Evolutionary conservation across 805 yeast species (phyloP), one percentile per base, ranked within the genome.

Genomic region (Yarrowia hollandica): DNA sequence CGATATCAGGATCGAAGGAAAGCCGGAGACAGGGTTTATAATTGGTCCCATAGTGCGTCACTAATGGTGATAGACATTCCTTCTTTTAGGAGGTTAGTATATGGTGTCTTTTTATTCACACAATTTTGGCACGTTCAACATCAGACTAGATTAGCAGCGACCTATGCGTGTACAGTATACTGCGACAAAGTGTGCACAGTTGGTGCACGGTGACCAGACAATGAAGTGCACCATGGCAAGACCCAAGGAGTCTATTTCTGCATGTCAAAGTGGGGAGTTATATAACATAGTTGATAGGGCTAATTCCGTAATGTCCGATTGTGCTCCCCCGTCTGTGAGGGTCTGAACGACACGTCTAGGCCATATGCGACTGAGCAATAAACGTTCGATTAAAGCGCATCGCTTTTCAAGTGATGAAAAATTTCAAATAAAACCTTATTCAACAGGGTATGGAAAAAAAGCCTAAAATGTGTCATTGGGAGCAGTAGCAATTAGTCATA

Each of bases 401-500:
- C 35, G 52, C 35, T 44, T 41, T 16, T 16, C 33, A 44, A 30
- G 28, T n/a, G 39, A 16, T 31, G 39, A 48, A 48, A 48, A 48
- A 48, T 31, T 48, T 44, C 52, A 18, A 31, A 34, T 12, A 16
- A 15, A 23, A 48, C 30, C 55, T 44, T 44, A 44, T 19, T 30
- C 30, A n/a, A 19, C 28, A 30, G 37, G 33, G 35, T 19, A n/a
- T 9, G 15, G 15, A 12, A 22, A 46, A 46, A 48, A 48, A 48
- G 39, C 39, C 55, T 48, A 48, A 48, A 48, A 48, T 48, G 55
- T 48, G 55, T 48, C 55, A 48, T 48, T 48, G 55, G 55, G 55
- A 48, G 55, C 55, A 48, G 55, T 48, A 48, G 55, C 55, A 48
- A 48, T 48, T 48, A 48, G 55, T 48, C 55, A 48, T 48, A 48